Evolutionary conservation across 805 yeast species (phyloP).

Genomic region (Saturnispora zaruensis): DNA sequence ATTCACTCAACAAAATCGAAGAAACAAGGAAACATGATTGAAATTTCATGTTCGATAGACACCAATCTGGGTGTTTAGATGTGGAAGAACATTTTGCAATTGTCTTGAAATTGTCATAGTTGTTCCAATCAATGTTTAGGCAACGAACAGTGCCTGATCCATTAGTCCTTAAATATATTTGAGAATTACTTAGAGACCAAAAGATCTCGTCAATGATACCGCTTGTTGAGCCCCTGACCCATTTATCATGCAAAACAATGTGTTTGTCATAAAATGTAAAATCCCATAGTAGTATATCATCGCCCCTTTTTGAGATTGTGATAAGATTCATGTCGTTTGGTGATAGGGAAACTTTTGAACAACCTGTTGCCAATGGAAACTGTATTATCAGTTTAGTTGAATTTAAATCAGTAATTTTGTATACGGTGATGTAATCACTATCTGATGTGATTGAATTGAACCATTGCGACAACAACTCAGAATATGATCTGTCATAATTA

Average conservation of each 20-base stretch:
- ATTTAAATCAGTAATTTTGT: constrained; percentile 33
- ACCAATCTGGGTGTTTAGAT: constrained; percentile 32
- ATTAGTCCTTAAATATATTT: constrained; percentile 44
- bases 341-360: constrained; percentile 50
- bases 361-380: constrained; percentile 55
- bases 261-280: constrained; percentile 41
- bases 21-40: constrained; percentile 13
- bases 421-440: constrained; percentile 33
- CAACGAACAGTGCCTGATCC: constrained; percentile 55
- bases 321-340: constrained; percentile 53
- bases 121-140: constrained; percentile 36
- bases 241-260: constrained; percentile 48
- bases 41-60: constrained; percentile 31
- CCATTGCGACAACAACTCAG: constrained; percentile 22
- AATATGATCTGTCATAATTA: constrained; percentile 8
- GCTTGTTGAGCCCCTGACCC: constrained; percentile 54
- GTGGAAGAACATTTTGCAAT: background rate
- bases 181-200: constrained; percentile 42
- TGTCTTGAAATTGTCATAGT: constrained; percentile 7
- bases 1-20: constrained; percentile 4
- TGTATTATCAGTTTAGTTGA: constrained; percentile 31
- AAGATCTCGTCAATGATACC: constrained; percentile 41
- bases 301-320: constrained; percentile 50
- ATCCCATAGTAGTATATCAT: constrained; percentile 58
- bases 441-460: constrained; percentile 24